Base-by-base conservation (phyloP, 306 rosid species). In the Biancaea sappan region DNA sequence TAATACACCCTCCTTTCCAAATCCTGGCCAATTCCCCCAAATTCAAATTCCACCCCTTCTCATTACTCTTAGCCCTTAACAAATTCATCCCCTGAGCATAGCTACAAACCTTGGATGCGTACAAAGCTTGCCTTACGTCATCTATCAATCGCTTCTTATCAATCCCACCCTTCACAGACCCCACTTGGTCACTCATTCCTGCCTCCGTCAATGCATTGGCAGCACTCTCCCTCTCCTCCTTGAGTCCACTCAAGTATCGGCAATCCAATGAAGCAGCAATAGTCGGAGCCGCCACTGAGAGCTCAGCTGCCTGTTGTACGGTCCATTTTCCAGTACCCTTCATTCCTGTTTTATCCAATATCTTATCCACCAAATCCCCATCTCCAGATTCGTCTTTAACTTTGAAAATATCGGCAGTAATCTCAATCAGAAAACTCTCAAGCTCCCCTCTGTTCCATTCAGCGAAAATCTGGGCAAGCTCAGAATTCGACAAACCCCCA, bases 321-420 rank as follows among this genome's bases (percentile, higher is more conserved):
- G 98, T 94, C 98, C 97, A 94, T 74, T 94, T 94, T 34, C 98
- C 97, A 0, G 98, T 94, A 5, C 97, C 97, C 72, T 94, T 94
- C 96, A 94, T 94, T 1, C 98, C 98, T 0, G 98, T 94, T 83
- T 91, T 94, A 38, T 94, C 98, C 82, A 91, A 78, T 73, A 94
- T 86, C 83, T 86, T 91, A 67, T 94, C 98, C 38, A 94, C 98
- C 86, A 94, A 84, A 46, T 74, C 82, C 7, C 94, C 98, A 52
- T 86, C 92, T 0, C 79, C 88, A 37, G 53, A 73, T 0, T 77
- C 92, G 43, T 94, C 98, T 77, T 83, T 91, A 3, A 94, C 97
- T 76, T 81, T 91, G 28, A 94, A 94, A 38, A 94, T 94, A 78
- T 94, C 96, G 0, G 94, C 96, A 0, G 98, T 91, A 8, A 94